Conservation (phyloP, 164 flowering plant genomes). For the Nelumbo lutea region DNA sequence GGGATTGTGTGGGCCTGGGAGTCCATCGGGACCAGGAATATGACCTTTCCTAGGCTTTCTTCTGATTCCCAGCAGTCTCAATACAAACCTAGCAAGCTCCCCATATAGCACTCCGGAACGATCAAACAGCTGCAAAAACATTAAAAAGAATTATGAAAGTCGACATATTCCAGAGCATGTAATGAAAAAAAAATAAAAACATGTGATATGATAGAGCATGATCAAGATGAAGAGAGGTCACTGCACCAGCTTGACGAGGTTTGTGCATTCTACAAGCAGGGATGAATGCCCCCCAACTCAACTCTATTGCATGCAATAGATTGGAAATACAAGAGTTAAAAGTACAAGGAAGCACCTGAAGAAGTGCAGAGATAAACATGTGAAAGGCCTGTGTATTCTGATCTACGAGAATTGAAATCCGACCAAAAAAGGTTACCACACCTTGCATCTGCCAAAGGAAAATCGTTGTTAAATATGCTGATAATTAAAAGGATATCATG, state of each 20-base stretch:
- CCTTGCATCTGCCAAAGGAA: conserved; percentile 73
- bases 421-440: conserved; percentile 77
- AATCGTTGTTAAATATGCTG: not conserved
- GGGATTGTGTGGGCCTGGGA: conserved; percentile 37
- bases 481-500: too few species aligned
- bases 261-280: too few species aligned
- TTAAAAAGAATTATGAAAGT: not conserved
- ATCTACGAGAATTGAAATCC: conserved; percentile 73
- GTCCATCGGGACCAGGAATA: conserved; percentile 43
- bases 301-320: too few species aligned
- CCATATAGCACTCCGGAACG: conserved; percentile 80
- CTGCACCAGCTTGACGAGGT: too few species aligned
- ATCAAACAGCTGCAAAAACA: conserved; percentile 76
- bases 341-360: conserved; percentile 50
- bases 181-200: too few species aligned
- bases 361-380: conserved; percentile 89
- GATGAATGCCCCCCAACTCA: too few species aligned
- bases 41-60: conserved; percentile 55
- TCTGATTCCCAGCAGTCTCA: conserved; percentile 70
- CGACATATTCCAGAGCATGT: too few species aligned
- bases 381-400: conserved; percentile 95
- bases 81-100: conserved; percentile 90
- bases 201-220: too few species aligned
- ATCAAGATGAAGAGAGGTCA: too few species aligned
- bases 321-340: not conserved